Evolutionary conservation across 139 green algal species (phyloP), one percentile per base, ranked within the genome.

Genomic region (Deuterostichococcus epilithicus): DNA sequence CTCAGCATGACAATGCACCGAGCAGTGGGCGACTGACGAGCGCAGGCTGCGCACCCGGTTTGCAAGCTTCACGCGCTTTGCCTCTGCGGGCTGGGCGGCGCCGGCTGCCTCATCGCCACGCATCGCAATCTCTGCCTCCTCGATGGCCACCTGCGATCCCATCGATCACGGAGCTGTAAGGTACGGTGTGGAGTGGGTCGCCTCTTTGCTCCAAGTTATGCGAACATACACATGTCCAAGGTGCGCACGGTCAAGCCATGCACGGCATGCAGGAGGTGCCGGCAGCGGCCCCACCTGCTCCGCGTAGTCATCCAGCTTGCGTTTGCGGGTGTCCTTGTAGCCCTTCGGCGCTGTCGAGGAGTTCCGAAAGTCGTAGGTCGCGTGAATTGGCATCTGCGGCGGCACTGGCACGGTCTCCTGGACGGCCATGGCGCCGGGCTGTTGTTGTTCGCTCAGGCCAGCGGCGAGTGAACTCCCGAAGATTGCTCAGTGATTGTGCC

Each of bases 301-400:
- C n/a, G 78, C 71, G 73, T 90, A 85, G 35, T 90, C 86, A 0
- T 90, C 86, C 32, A 89, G 70, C 74, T 88, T 89, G n/a, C 86
- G 78, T 63, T 90, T 90, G 38, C 45, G 81, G 3, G 39, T 67
- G 25, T 80, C 74, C 76, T 86, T 90, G 78, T 77, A 89, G 6
- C 86, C 86, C 28, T 77, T 78, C 20, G 84, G 81, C 10, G 78
- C 82, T 18, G 81, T 70, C 1, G 68, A 36, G 15, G 68, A 37
- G 30, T 76, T 32, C 32, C 86, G 44, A 35, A 90, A 87, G 77
- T 90, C 86, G 28, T 72, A 76, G 2, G 84, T 34, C 1, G 38
- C 35, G 58, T 81, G 76, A 10, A 33, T 36, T 60, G 72, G 74
- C 39, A 80, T 83, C 68, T 90, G 85, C 1, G 85, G 82, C 15